Base-by-base conservation (phyloP, 495 filamentous ascomycete genomes). In the Aspergillus sclerotiicarbonarius region DNA sequence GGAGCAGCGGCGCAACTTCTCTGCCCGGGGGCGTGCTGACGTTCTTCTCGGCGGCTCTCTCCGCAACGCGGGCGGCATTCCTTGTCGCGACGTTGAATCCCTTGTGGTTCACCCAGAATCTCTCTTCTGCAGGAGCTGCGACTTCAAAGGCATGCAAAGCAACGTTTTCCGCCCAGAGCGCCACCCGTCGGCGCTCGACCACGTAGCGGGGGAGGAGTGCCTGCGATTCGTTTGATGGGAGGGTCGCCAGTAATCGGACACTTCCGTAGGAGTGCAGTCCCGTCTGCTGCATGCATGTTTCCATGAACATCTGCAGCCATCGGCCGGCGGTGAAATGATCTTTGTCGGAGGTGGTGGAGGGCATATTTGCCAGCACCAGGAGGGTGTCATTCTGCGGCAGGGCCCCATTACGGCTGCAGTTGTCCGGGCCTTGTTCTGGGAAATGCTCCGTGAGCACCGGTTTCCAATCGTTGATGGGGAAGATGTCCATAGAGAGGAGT, bases 221-320 rank as follows among this genome's bases (percentile, higher is more conserved):
- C 0, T 62, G 56, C 47, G 77, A 81, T 20, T 89, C 86, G 0
- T 69, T 59, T 31, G 81, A 66, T 0, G 71, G 66, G 6, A 82
- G 49, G 81, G 88, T 87, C 29, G 89, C 60, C 4, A 96, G 73
- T 72, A 92, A 82, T 51, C 91, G 82, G 8, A 93, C 85, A 7
- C 82, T 80, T 8, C 91, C 70, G 21, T 79, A 71, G 21, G 52
- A 44, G 46, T 75, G 65, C 0, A 78, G 10, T 7, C 62, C 69
- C 8, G 20, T 25, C 45, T 71, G 70, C 18, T 54, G 51, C 52
- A 76, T 37, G 43, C 72, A 76, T 13, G 15, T 45, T 18, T 71
- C 64, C 67, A 76, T 64, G 21, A 73, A 59, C 1, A 35, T 52
- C 21, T 63, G 56, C 67, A 65, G 65, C 75, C 72, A 75, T 53